Base-by-base conservation (phyloP, 2,329 filamentous ascomycete species). In the Xylariomycetidae sp. region DNA sequence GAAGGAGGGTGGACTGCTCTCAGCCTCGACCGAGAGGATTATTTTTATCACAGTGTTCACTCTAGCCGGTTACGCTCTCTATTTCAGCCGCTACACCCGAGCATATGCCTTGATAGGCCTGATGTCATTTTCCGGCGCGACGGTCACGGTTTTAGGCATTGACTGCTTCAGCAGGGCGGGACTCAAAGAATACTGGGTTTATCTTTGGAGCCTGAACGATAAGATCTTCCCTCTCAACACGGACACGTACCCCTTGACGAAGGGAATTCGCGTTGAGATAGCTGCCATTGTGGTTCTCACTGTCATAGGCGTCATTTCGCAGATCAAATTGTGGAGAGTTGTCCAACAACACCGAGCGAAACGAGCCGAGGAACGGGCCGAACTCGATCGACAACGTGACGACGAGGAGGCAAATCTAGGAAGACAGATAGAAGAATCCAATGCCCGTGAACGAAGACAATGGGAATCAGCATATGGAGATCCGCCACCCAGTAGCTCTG, bases 171-270 rank as follows among this genome's bases (percentile, higher is more conserved):
- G 82, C 50, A 72, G 80, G 42, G 88, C 88, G n/a, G 90, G 90
- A 0, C 66, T 94, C 49, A 96, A 95, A 58, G 90, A 97, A 57
- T 96, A 96, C 48, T 97, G 90, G 90, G 74, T 87, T 5, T 97
- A 94, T 56, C 71, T 94, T 23, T 97, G 90, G 90, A 67, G 66
- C 28, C 62, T 97, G 25, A 96, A 96, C 57, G 67, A 79, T 26
- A 71, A 84, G 31, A 66, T 88, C 1, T 97, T 97, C 50, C 89
- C 89, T 0, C 63, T 88, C 3, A 74, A 77, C 23, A 83, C 84
- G 2, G 69, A 71, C 30, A 88, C 85, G 0, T 97, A 94, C 54
- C 90, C 90, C 0, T 65, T 95, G 10, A 96, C 88, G 0, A 84
- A 81, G 48, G 87, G 86, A 3, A 92, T 96, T 36, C 78, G 80